Base-by-base conservation (phyloP, 108 stramenopile species). In the Nitzschia inconspicua region DNA sequence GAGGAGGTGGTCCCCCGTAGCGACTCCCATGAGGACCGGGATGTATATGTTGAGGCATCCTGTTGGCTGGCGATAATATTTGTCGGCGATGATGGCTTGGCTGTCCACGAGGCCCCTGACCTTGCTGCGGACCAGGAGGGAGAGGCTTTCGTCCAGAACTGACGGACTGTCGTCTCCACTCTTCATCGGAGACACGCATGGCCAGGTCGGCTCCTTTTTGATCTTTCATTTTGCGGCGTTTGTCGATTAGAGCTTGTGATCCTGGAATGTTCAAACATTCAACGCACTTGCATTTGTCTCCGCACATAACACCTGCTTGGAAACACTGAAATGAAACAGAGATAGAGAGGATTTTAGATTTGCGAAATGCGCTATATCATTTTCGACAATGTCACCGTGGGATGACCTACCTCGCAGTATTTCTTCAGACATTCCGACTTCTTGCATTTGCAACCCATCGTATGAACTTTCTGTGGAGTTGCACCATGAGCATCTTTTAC, bases 341-440 rank as follows among this genome's bases (percentile, higher is more conserved):
- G 11, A 49, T 6, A 35, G 30, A 46, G 18, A 40, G 41, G 11
- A 16, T 35, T 56, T 18, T 20, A 47, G 8, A n/a, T 14, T 39
- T 39, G 37, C 37, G 37, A 10, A 14, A 10, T 39, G 37, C 14
- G 10, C 11, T 14, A 39, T n/a, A n/a, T n/a, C n/a, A n/a, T n/a
- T n/a, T 52, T 23, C 9, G 23, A 11, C 6, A 26, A 27, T 31
- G 16, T 23, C 28, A 27, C 14, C 0, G 23, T 11, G 13, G 22
- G 28, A 32, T 20, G 13, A 54, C 79, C 40, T 76, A 80, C 79
- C 70, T 99, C 99, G 78, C 99, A 99, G 63, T 96, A 97, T 57
- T 96, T 97, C 65, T 99, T 99, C 41, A 99, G 81, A 77, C 98
- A 99, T 23, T 73, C 74, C 3, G 87, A 88, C 57, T 85, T 87